A percentile compares a stretch with the other conserved stretches of the same genome.
Conservation (phyloP, 306 rosid genomes). For the Glycine tomentella region DNA sequence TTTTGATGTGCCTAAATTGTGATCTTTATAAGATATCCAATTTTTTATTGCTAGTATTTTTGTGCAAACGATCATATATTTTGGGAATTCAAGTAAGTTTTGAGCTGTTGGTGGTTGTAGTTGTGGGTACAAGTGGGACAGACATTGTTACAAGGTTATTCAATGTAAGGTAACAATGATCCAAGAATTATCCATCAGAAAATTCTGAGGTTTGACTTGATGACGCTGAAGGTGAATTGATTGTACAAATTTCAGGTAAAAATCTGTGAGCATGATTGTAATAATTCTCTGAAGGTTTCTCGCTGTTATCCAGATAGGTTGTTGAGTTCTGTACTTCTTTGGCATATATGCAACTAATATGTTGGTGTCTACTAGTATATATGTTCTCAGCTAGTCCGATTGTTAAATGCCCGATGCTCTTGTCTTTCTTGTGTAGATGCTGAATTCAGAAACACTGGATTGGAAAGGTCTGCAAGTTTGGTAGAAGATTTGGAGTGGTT, state of each 20-base stretch:
- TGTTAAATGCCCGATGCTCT: background rate
- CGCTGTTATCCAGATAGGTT: background rate
- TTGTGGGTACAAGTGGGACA: background rate
- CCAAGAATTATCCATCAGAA: background rate
- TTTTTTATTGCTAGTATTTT: background rate
- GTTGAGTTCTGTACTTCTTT: constrained; percentile 6
- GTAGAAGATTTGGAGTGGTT: constrained; percentile 94
- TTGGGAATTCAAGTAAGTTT: constrained; percentile 17
- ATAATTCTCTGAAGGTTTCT: background rate
- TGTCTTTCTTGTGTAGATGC: constrained; percentile 57
- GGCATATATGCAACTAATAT: background rate
- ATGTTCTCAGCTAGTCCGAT: constrained; percentile 12
- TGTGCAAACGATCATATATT: background rate
- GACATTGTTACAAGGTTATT: background rate
- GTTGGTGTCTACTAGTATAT: background rate
- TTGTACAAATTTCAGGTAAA: background rate
- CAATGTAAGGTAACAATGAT: background rate
- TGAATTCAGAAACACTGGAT: constrained; percentile 86
- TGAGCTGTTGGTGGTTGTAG: background rate
- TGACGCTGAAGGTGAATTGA: background rate
- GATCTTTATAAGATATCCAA: background rate
- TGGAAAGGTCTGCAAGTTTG: constrained; percentile 91
- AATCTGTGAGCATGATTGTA: background rate
- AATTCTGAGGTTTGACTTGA: constrained; percentile 12
- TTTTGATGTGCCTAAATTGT: background rate